Conservation (phyloP, 768 basidiomycete genomes). For the Neoboletus magnificus region DNA sequence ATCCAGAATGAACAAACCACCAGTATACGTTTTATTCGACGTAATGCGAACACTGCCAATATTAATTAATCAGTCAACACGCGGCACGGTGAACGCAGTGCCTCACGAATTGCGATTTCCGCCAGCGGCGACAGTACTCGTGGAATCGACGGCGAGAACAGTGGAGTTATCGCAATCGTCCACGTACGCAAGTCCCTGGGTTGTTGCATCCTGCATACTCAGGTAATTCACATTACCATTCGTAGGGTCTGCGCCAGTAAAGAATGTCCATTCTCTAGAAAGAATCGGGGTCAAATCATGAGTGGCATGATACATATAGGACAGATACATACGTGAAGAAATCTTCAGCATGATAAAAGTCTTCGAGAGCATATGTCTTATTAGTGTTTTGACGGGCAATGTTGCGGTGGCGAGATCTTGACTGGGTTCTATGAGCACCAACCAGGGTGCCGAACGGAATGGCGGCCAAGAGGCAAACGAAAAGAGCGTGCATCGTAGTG, state of each 20-base stretch:
- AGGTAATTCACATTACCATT: conserved; percentile 65
- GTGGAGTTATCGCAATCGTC: conserved; percentile 51
- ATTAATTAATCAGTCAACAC: background rate
- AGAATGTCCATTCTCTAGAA: conserved; percentile 68
- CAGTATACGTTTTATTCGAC: conserved; percentile 55
- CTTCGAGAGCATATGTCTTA: conserved; percentile 35
- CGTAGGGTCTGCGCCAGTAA: conserved; percentile 61
- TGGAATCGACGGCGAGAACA: conserved; percentile 62
- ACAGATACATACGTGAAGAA: conserved; percentile 54
- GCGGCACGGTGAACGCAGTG: background rate
- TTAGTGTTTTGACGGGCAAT: conserved; percentile 21
- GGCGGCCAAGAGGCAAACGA: conserved; percentile 30
- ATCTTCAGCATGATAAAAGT: conserved; percentile 46
- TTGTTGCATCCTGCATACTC: conserved; percentile 42
- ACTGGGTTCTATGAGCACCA: conserved; percentile 28
- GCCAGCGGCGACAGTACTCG: conserved; percentile 44
- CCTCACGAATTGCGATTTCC: conserved; percentile 53
- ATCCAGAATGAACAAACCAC: conserved; percentile 76
- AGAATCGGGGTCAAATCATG: background rate
- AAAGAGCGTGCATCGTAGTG: conserved; percentile 32
- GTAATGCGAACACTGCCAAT: conserved; percentile 59
- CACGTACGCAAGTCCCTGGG: conserved; percentile 58
- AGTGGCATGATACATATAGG: background rate
- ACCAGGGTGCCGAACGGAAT: conserved; percentile 37
- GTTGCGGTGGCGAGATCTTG: conserved; percentile 30